phyloP scores from a whole-genome alignment of 768 basidiomycete genomes.

The Amanita inopinata region DNA sequence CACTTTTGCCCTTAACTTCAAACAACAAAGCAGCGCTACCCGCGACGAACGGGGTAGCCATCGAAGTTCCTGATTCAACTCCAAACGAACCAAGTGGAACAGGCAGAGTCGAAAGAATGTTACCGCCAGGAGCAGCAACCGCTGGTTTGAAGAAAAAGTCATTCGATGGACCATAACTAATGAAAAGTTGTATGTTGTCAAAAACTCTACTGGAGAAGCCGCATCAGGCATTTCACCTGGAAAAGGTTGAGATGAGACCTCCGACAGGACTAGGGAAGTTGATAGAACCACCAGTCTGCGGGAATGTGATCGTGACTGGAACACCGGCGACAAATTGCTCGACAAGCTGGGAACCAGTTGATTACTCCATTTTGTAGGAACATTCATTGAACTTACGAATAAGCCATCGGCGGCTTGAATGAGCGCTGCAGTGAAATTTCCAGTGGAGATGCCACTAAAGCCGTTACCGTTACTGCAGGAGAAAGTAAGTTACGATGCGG shows the following conservation, averaged over 20 bases:
- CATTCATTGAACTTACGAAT: conserved; percentile 32
- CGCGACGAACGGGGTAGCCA: conserved; percentile 37
- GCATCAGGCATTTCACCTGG: conserved; percentile 18
- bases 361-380: too few relatives aligned
- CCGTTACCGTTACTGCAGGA: conserved; percentile 36
- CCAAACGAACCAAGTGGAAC: conserved; percentile 29
- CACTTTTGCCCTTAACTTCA: conserved; percentile 25
- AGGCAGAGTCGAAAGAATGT: conserved; percentile 38
- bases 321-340: conserved; percentile 36
- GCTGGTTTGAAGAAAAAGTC: conserved; percentile 51
- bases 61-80: conserved; percentile 34
- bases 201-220: neutral
- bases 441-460: conserved; percentile 32
- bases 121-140: conserved; percentile 43
- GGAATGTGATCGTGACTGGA: conserved; percentile 35
- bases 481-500: neutral
- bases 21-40: conserved; percentile 32
- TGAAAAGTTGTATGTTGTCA: neutral
- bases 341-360: conserved; percentile 28
- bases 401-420: conserved; percentile 48
- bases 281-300: conserved; percentile 31
- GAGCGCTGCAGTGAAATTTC: conserved; percentile 36
- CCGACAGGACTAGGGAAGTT: conserved; percentile 40
- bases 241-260: conserved; percentile 46
- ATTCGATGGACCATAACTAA: conserved; percentile 48